Conservation (phyloP, 208 protist genomes). For the Phytomonas sp. region DNA sequence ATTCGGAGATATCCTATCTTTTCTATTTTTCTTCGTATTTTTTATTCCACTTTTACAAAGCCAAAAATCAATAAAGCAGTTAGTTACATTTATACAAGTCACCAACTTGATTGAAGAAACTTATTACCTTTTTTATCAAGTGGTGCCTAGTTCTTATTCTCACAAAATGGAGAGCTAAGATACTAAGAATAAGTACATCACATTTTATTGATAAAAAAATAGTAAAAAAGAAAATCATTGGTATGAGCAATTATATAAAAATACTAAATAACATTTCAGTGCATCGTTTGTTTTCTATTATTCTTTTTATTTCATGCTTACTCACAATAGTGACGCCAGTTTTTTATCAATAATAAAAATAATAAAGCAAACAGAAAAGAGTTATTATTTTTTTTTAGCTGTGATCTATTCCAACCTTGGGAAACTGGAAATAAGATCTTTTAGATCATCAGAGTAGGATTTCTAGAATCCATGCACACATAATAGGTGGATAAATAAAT, state of each 20-base stretch:
- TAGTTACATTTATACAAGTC: background rate
- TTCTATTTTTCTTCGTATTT: background rate
- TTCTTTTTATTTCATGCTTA: background rate
- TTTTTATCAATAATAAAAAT: conserved; percentile 8
- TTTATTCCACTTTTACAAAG: no score
- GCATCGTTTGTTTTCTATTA: background rate
- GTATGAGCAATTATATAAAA: background rate
- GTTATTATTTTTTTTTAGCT: background rate
- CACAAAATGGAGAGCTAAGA: background rate
- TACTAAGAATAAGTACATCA: background rate
- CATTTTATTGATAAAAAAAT: background rate
- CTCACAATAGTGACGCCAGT: background rate
- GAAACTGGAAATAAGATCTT: background rate
- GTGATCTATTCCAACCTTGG: background rate
- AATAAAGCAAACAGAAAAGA: background rate
- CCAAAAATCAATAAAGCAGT: no score
- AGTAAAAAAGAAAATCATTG: background rate
- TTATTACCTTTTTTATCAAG: background rate
- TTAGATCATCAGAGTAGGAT: background rate
- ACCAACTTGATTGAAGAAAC: background rate
- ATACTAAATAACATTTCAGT: no score
- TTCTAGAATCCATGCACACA: background rate
- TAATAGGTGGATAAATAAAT: background rate
- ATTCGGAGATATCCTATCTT: background rate
- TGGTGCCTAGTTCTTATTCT: background rate